phyloP scores from a whole-genome alignment of 2,329 filamentous ascomycete genomes.

The Graphiopsis chlorocephala region DNA sequence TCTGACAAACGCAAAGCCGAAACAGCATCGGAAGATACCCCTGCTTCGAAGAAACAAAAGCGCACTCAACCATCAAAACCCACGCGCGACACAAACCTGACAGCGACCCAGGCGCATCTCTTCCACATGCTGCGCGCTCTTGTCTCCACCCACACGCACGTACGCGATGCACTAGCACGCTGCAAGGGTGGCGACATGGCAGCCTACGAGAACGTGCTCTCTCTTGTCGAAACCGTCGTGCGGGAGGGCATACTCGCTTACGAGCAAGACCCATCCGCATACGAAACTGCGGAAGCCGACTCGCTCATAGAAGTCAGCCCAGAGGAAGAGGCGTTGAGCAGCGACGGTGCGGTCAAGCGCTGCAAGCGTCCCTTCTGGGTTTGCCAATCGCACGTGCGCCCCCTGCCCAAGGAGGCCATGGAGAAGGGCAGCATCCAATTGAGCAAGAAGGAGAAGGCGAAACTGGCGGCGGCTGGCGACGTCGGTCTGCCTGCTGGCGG shows the following conservation, averaged over 20 bases:
- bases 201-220: conserved; percentile 72
- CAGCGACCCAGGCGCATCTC: conserved; percentile 83
- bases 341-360: conserved; percentile 62
- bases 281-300: conserved; percentile 32
- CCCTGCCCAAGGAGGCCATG: conserved; percentile 77
- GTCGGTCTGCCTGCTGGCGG: conserved; percentile 10
- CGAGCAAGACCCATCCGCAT: conserved; percentile 42
- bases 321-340: conserved; percentile 24
- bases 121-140: conserved; percentile 88
- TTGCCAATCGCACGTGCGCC: conserved; percentile 81
- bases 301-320: conserved; percentile 18
- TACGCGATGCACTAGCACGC: conserved; percentile 78
- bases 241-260: conserved; percentile 70
- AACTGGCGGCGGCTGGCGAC: conserved; percentile 23
- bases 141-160: conserved; percentile 73
- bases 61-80: conserved; percentile 26
- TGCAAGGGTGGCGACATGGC: conserved; percentile 67
- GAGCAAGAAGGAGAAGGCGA: conserved; percentile 33
- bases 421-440: conserved; percentile 35
- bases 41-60: conserved; percentile 53
- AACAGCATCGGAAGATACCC: conserved; percentile 24
- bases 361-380: conserved; percentile 88
- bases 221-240: conserved; percentile 71
- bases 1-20: conserved; percentile 28
- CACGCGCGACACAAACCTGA: conserved; percentile 58